phyloP scores from a whole-genome alignment of 2,329 filamentous ascomycete species.

The Arachnomyces sp. region DNA sequence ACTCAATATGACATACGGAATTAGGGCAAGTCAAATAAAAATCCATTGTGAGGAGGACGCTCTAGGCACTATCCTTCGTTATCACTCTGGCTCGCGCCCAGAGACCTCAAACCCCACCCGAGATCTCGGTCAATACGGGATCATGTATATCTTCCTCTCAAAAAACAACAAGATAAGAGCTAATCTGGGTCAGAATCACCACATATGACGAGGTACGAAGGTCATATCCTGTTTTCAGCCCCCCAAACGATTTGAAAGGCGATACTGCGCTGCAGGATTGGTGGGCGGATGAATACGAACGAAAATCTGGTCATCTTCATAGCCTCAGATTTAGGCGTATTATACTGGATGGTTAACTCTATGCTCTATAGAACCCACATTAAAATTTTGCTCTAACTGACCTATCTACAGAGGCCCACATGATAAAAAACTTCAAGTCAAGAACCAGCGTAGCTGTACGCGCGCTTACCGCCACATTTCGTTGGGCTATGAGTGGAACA shows the following conservation, averaged over 20 bases:
- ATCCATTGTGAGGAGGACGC: conserved; percentile 22
- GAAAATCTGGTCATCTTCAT: conserved; percentile 27
- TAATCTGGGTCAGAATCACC: conserved; percentile 23
- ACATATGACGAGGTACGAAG: conserved; percentile 30
- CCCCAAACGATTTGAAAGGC: conserved; percentile 11
- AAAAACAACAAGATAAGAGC: not conserved
- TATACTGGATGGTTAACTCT: conserved; percentile 30
- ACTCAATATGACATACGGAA: not conserved
- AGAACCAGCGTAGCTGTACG: conserved; percentile 30
- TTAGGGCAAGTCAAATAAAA: conserved; percentile 24
- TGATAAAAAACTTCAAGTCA: conserved; percentile 29
- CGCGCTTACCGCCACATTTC: conserved; percentile 25
- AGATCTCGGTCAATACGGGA: conserved; percentile 13
- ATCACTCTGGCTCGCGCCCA: conserved; percentile 17
- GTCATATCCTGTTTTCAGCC: conserved; percentile 24
- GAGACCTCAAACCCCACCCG: conserved; percentile 13
- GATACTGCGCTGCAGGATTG: conserved; percentile 17
- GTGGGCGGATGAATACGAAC: conserved; percentile 18
- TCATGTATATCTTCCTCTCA: conserved; percentile 15
- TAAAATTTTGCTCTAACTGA: not conserved
- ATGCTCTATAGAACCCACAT: conserved; percentile 7
- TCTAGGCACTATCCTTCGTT: conserved; percentile 18
- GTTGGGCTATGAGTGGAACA: conserved; percentile 34
- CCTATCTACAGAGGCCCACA: conserved; percentile 22
- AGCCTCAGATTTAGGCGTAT: conserved; percentile 29